Conservation (phyloP, 2,329 filamentous ascomycete species). For the Epichloe sibirici region DNA sequence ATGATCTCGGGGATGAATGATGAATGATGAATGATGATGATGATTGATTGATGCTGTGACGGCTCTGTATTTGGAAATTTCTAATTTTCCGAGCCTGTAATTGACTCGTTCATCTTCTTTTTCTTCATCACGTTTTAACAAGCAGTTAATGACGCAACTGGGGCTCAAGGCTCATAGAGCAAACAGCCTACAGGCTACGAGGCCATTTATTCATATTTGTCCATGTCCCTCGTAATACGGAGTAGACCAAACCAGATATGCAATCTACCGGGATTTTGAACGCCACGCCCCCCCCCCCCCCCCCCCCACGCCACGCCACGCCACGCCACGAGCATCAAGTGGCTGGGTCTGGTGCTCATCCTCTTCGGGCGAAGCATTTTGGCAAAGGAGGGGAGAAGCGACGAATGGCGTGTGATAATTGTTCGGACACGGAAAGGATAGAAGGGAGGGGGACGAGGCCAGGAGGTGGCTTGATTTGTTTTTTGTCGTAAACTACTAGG, state of each 20-base stretch:
- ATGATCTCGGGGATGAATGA: not conserved
- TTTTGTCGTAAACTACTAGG: not conserved
- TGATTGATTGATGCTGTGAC: not conserved
- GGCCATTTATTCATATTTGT: too few species aligned
- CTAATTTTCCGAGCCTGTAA: not conserved
- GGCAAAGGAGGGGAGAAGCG: not conserved
- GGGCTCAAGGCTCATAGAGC: too few species aligned
- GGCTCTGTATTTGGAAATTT: not conserved
- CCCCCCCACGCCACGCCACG: not conserved
- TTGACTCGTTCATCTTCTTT: too few species aligned
- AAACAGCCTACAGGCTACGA: too few species aligned
- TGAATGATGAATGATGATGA: not conserved
- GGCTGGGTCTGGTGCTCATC: conserved; percentile 4
- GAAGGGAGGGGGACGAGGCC: not conserved
- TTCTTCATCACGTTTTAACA: too few species aligned
- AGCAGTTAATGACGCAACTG: not conserved
- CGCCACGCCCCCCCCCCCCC: not conserved
- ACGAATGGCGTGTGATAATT: too few species aligned
- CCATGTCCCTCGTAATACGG: too few species aligned
- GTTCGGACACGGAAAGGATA: not conserved
- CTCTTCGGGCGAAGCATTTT: not conserved
- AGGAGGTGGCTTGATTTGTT: not conserved
- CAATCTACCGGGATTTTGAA: not conserved
- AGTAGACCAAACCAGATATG: not conserved
- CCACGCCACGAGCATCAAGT: not conserved